A percentile compares a stretch with the other conserved stretches of the same genome.
These are phyloP conservation scores for Beauveria rudraprayagi DNA, from an alignment of 2,329 filamentous ascomycete species.

Conservation along the genomic window DNA sequence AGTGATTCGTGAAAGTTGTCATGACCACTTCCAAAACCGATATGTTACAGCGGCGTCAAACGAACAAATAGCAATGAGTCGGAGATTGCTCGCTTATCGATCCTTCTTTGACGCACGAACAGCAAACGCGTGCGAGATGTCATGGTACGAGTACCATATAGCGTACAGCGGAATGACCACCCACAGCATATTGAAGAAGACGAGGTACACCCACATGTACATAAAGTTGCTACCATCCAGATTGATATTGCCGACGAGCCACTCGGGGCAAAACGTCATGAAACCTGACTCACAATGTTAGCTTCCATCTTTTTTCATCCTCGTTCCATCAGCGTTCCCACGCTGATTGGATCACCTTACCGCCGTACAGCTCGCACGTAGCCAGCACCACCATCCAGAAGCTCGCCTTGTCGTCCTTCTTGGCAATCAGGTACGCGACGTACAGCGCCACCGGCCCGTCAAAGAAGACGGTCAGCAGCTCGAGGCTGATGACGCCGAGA, in stretches of 20 bases:
- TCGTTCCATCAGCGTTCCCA: not conserved
- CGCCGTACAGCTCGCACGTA: conserved; percentile 59
- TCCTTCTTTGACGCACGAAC: conserved; percentile 24
- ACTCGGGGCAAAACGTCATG: conserved; percentile 66
- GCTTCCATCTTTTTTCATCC: not conserved
- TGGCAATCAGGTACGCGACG: conserved; percentile 53
- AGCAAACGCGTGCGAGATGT: conserved; percentile 47
- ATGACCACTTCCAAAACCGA: too few species aligned
- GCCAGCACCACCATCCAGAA: conserved; percentile 58
- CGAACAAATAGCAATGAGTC: not conserved
- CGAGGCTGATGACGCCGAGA: conserved; percentile 53
- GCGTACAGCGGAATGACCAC: conserved; percentile 55
- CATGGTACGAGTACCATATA: conserved; percentile 44
- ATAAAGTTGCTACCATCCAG: conserved; percentile 60
- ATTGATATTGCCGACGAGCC: conserved; percentile 54
- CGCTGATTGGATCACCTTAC: conserved; percentile 25
- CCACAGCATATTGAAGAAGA: conserved; percentile 64
- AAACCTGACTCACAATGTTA: conserved; percentile 38
- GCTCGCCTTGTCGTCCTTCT: conserved; percentile 44
- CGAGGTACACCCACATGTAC: conserved; percentile 59
- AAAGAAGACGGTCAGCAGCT: conserved; percentile 57
- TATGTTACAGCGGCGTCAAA: too few species aligned
- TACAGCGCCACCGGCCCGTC: conserved; percentile 52
- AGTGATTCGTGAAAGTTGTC: too few species aligned
- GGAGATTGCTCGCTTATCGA: conserved; percentile 12